phyloP scores from a whole-genome alignment of 1,284 basidiomycete species.

The Athelia sp. region DNA sequence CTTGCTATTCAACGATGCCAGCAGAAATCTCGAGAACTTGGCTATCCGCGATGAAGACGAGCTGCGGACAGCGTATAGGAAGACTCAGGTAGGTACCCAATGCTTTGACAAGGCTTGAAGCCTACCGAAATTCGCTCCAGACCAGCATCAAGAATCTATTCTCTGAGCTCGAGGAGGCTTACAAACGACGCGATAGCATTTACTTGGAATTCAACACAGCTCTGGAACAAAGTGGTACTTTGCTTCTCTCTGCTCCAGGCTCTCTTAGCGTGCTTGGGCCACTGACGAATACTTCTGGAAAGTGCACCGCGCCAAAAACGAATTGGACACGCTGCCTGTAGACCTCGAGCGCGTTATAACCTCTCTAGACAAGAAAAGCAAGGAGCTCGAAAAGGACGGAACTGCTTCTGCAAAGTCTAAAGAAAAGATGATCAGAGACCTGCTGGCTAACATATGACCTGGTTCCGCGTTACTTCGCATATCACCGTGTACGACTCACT shows the following conservation, averaged over 20 bases:
- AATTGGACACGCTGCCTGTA: slow-evolving; percentile 34
- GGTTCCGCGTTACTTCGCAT: neutral
- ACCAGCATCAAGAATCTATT: slow-evolving; percentile 26
- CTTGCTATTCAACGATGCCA: slow-evolving; percentile 46
- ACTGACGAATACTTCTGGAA: slow-evolving; percentile 5
- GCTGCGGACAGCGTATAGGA: slow-evolving; percentile 31
- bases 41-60: slow-evolving; percentile 37
- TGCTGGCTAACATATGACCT: slow-evolving; percentile 21
- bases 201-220: slow-evolving; percentile 38
- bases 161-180: slow-evolving; percentile 38
- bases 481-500: too few species aligned
- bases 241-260: slow-evolving; percentile 8
- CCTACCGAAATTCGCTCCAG: slow-evolving; percentile 22
- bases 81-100: slow-evolving; percentile 30
- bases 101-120: neutral
- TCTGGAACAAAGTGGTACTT: slow-evolving; percentile 40
- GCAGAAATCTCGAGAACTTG: slow-evolving; percentile 43
- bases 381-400: slow-evolving; percentile 35
- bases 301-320: slow-evolving; percentile 31
- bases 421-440: slow-evolving; percentile 29
- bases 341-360: slow-evolving; percentile 38
- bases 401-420: slow-evolving; percentile 23
- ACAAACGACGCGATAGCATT: slow-evolving; percentile 37
- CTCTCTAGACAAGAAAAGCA: slow-evolving; percentile 39
- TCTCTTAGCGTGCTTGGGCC: slow-evolving; percentile 1